Base-by-base conservation (phyloP, 495 filamentous ascomycete genomes). In the Xylaria sp. region DNA sequence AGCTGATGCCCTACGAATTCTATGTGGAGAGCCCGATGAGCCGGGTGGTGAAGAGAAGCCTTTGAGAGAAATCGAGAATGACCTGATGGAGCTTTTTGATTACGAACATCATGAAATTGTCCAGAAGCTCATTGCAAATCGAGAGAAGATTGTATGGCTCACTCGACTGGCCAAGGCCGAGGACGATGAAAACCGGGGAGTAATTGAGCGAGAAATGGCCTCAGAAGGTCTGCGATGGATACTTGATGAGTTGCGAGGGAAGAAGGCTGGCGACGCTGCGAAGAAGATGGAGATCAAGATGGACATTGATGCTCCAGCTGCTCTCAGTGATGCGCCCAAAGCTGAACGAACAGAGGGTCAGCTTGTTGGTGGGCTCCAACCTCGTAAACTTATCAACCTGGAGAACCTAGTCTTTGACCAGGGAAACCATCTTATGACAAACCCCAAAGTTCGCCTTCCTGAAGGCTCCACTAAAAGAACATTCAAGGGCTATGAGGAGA, bases 401-500 rank as follows among this genome's bases (percentile, higher is more conserved):
- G 95, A 99, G 74, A 97, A 97, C 73, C 89, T 99, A 24, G 87
- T 97, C 40, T 99, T 99, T 80, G 95, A 98, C 75, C 96, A 98
- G 79, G 96, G 96, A 19, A 98, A 97, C 74, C 96, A 99, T 83
- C 85, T 98, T 21, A 98, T 98, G 95, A 97, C 97, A 12, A 98
- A 99, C 74, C 90, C 94, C 3, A 97, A 92, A 79, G 95, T 98
- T 59, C 93, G 92, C 72, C 87, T 98, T n/a, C 96, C 96, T 1
- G 93, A 97, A 76, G 96, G 97, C 31, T 97, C 97, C 1, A 97
- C 92, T 0, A 97, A 98, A 80, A 88, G 93, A 15, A 93, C 92
- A 0, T 97, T 97, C 82, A 98, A 98, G 80, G 96, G 97, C 35
- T 99, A 98, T 71, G 96, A 98, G 80, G 96, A 99, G 78, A 97